A percentile compares a stretch with the other conserved stretches of the same genome.
Conservation (phyloP, 441 rosid genomes). For the Populus hybrid region DNA sequence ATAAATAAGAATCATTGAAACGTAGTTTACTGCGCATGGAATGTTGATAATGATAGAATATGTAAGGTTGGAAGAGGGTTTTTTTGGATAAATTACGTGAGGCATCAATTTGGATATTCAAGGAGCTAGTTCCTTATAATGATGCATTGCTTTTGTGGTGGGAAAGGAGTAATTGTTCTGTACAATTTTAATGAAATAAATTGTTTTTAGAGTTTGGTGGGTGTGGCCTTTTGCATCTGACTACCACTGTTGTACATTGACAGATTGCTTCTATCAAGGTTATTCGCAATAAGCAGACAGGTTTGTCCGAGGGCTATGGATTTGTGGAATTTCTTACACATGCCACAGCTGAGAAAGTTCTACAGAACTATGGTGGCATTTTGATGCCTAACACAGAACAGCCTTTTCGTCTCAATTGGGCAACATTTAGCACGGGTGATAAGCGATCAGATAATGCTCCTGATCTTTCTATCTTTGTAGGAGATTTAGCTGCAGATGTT, state of each 20-base stretch:
- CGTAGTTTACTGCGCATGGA: neutral
- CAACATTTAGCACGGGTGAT: constrained; percentile 83
- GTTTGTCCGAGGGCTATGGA: constrained; percentile 87
- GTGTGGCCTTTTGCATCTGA: neutral
- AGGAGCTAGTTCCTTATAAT: too few species aligned
- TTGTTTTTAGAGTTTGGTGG: neutral
- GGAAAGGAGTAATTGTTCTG: neutral
- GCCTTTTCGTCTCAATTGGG: constrained; percentile 92
- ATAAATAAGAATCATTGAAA: neutral
- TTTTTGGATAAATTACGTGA: neutral
- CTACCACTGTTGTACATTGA: neutral
- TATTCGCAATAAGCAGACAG: constrained; percentile 85
- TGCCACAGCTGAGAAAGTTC: constrained; percentile 72
- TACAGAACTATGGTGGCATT: constrained; percentile 55
- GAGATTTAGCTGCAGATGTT: constrained; percentile 92
- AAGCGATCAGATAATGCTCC: constrained; percentile 76
- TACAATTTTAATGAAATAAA: neutral
- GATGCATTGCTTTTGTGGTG: neutral
- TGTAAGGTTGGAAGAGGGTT: neutral
- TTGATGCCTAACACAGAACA: constrained; percentile 76
- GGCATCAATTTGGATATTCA: neutral
- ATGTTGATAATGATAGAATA: neutral
- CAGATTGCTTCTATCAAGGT: constrained; percentile 82
- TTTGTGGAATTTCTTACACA: constrained; percentile 82
- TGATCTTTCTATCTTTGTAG: constrained; percentile 90